phyloP scores from a whole-genome alignment of 2,329 filamentous ascomycete genomes.

The Arthroderma sp. region DNA sequence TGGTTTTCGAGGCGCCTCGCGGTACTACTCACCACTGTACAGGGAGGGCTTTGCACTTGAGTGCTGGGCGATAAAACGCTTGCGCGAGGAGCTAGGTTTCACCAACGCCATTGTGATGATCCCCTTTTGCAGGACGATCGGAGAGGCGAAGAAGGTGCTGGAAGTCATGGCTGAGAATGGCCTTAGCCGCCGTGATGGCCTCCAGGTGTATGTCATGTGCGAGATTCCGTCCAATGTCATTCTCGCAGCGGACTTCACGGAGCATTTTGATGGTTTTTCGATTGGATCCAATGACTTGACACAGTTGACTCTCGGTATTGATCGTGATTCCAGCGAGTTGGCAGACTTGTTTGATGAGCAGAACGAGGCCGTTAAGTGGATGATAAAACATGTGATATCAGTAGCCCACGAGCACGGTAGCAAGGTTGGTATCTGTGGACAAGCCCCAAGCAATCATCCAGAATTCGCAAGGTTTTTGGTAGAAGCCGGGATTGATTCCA shows the following conservation, averaged over 20 bases:
- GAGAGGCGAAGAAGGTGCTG: constrained; percentile 24
- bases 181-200: constrained; percentile 24
- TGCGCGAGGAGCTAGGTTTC: constrained; percentile 13
- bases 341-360: constrained; percentile 28
- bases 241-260: constrained; percentile 22
- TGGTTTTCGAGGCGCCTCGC: constrained; percentile 29
- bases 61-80: constrained; percentile 25
- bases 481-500: constrained; percentile 24
- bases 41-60: constrained; percentile 28
- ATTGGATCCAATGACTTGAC: constrained; percentile 32
- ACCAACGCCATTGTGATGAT: constrained; percentile 3
- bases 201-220: constrained; percentile 31
- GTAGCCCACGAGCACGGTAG: constrained; percentile 18
- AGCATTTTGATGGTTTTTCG: constrained; percentile 30
- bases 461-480: constrained; percentile 26
- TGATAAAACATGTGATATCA: constrained; percentile 23
- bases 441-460: constrained; percentile 29
- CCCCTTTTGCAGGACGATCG: constrained; percentile 24
- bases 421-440: constrained; percentile 29
- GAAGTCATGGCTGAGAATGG: constrained; percentile 26
- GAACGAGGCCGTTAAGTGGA: constrained; percentile 28
- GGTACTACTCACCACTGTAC: constrained; percentile 30
- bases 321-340: constrained; percentile 26
- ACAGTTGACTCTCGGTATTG: constrained; percentile 28
- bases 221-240: constrained; percentile 32